These are phyloP conservation scores for Wickerhamomyces alni DNA, from an alignment of 805 yeast genomes.

Conservation along the genomic window DNA sequence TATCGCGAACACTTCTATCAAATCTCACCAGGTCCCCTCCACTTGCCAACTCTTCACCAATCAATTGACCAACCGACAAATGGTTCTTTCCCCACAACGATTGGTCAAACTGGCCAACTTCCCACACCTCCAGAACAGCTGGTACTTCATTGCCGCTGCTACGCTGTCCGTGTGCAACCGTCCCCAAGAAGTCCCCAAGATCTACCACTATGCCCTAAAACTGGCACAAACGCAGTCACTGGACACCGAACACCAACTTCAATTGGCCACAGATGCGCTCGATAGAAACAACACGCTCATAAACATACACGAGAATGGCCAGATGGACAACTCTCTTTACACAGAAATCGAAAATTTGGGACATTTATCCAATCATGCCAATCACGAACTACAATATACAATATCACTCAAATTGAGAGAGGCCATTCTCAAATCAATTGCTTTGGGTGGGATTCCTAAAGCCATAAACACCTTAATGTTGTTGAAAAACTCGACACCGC, in stretches of 20 bases:
- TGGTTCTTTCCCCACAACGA: constrained; percentile 47
- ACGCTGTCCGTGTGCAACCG: constrained; percentile 75
- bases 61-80: neutral
- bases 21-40: too few species aligned
- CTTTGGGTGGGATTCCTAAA: constrained; percentile 79
- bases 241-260: neutral
- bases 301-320: constrained; percentile 5
- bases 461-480: constrained; percentile 72
- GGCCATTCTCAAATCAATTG: constrained; percentile 69
- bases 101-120: constrained; percentile 47
- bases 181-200: constrained; percentile 72
- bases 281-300: constrained; percentile 16
- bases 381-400: constrained; percentile 16
- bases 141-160: constrained; percentile 81
- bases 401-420: constrained; percentile 62
- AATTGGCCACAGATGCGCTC: constrained; percentile 11
- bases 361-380: neutral
- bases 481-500: constrained; percentile 62
- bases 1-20: too few species aligned
- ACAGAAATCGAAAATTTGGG: constrained; percentile 16
- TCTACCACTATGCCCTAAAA: constrained; percentile 63
- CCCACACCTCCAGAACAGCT: constrained; percentile 48
- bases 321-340: constrained; percentile 8
- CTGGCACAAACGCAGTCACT: constrained; percentile 11
- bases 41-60: too few species aligned